Base-by-base conservation (phyloP, 1,284 basidiomycete species). In the Fomitiporia mediterranea region DNA sequence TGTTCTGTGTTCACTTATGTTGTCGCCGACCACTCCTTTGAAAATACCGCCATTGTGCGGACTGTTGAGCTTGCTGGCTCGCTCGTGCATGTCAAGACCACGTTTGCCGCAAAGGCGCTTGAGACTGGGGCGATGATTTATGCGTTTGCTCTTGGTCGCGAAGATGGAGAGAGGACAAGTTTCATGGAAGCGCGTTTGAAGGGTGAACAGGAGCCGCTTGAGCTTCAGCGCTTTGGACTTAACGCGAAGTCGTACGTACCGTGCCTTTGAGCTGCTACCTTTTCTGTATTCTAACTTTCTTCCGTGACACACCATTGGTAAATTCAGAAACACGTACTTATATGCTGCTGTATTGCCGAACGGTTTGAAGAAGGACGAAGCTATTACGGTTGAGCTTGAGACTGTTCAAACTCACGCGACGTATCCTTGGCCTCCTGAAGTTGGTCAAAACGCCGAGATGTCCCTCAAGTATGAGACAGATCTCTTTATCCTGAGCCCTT, bases 51-150 rank as follows among this genome's bases (percentile, higher is more conserved):
- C 57, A 79, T 97, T 60, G 88, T 92, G 21, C 86, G 91, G 64
- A 86, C 87, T 8, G 76, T 94, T 61, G 94, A 96, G 66, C 86
- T 96, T 39, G 91, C 89, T 39, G 94, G 94, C 58, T 79, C 92
- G 28, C 79, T 91, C 25, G 86, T 91, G 53, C 85, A 87, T 71
- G 82, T 93, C 74, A 89, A 84, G 48, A 95, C 94, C 48, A 90
- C 91, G 55, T 96, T 89, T 72, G 86, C 90, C 17, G 80, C 91
- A 67, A 90, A 84, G 69, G 81, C 89, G 47, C 76, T 88, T 27
- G 78, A 82, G 60, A 73, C 82, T 60, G 78, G 74, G 46, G 78
- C 83, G 7, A 78, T 76, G 38, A 72, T 80, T 37, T 94, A 93
- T 68, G 81, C 84, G 44, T 72, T 95, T 60, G 82, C 88, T 4